Evolutionary conservation across 1,139 yeast genomes (phyloP).

Genomic region (Lodderomyces orthopsilosis): DNA sequence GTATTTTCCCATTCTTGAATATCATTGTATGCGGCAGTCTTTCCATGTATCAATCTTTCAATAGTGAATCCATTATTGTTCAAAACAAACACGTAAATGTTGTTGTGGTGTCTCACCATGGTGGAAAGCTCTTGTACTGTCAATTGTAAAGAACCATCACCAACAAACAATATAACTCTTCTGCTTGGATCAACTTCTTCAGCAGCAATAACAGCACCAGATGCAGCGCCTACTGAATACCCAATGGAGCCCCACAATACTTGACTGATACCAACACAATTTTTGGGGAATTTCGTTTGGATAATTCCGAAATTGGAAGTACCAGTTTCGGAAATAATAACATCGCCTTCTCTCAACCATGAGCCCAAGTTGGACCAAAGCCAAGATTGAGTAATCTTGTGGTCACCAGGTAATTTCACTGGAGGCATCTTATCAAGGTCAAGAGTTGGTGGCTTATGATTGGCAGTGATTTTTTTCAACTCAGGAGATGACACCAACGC

Average conservation of each 20-base stretch:
- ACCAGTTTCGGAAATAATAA: constrained; percentile 39
- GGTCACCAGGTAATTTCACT: constrained; percentile 11
- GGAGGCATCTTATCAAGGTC: constrained; percentile 16
- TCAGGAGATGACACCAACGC: constrained; percentile 16
- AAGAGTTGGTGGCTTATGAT: constrained; percentile 17
- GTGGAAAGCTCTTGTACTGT: constrained; percentile 43
- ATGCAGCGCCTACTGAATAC: constrained; percentile 78
- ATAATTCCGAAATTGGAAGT: constrained; percentile 43
- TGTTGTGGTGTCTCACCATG: constrained; percentile 31
- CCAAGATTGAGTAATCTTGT: constrained; percentile 30
- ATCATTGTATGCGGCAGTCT: constrained; percentile 33
- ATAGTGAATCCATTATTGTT: constrained; percentile 42
- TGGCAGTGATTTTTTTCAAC: constrained; percentile 17
- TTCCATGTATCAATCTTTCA: constrained; percentile 40
- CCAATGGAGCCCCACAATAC: constrained; percentile 84
- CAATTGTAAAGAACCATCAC: constrained; percentile 44
- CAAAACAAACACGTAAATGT: constrained; percentile 36
- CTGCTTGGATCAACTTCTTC: constrained; percentile 32
- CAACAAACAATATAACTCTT: constrained; percentile 24
- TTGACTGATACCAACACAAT: constrained; percentile 38
- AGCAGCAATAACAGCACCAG: constrained; percentile 73
- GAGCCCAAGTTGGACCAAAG: constrained; percentile 33
- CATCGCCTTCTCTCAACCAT: constrained; percentile 37
- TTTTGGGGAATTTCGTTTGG: constrained; percentile 35
- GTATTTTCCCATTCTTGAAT: constrained; percentile 42